Evolutionary conservation across 208 protist genomes (phyloP).

Genomic region (Wallacemonas sp.): DNA sequence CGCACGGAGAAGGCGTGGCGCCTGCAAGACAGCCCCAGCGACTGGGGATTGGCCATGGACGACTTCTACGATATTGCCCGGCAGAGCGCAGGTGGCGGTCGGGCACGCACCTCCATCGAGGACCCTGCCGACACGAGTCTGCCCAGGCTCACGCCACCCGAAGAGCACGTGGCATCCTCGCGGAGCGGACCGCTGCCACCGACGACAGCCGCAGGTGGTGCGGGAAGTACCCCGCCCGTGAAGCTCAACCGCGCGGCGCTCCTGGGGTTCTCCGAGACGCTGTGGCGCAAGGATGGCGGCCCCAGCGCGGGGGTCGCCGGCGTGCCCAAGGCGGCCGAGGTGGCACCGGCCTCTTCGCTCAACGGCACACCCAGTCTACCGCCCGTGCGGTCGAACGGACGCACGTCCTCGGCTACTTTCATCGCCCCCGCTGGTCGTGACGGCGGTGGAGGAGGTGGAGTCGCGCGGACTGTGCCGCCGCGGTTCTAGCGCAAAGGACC

Average conservation of each 20-base stretch:
- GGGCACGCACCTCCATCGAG: neutral
- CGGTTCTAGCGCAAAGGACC: no score
- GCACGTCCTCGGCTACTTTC: no score
- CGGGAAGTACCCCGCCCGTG: neutral
- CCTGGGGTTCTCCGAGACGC: constrained; percentile 20
- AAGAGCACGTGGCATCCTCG: neutral
- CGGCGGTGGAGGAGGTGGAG: neutral
- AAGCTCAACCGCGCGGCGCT: constrained; percentile 3
- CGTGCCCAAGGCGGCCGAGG: neutral
- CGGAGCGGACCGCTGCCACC: neutral
- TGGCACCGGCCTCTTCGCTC: neutral
- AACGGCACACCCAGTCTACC: no score
- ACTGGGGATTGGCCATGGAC: constrained; percentile 4
- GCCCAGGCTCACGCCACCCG: neutral
- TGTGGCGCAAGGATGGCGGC: constrained; percentile 17
- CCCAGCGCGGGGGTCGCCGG: neutral
- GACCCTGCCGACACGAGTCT: constrained; percentile 1
- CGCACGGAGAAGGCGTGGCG: neutral
- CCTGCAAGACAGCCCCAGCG: neutral
- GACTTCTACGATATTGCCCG: neutral
- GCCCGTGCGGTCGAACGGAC: no score
- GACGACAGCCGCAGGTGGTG: neutral
- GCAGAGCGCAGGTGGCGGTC: no score
- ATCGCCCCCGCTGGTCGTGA: neutral
- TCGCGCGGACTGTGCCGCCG: no score